Evolutionary conservation across 2,329 filamentous ascomycete genomes (phyloP).

Genomic region (Fusarium concolor): DNA sequence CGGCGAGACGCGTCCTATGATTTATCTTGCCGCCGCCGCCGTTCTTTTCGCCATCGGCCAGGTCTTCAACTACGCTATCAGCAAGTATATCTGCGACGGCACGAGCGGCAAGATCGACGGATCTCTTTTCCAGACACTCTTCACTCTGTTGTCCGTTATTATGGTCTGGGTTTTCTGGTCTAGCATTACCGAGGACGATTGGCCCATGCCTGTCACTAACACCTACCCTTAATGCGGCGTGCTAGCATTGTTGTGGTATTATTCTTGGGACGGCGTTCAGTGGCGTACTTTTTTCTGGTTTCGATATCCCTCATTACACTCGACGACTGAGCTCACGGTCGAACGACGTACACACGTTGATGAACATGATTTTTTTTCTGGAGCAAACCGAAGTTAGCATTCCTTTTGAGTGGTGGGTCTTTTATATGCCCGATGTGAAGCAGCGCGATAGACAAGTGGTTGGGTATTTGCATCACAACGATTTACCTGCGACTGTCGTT

Average conservation of each 20-base stretch:
- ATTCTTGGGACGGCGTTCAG: conserved; percentile 44
- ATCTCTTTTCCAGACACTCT: conserved; percentile 90
- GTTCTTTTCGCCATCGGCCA: conserved; percentile 92
- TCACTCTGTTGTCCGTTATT: conserved; percentile 86
- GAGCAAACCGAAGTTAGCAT: conserved; percentile 33
- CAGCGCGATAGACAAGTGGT: conserved; percentile 19
- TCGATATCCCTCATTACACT: conserved; percentile 47
- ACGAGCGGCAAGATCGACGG: conserved; percentile 90
- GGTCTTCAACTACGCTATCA: conserved; percentile 95
- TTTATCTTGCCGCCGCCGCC: conserved; percentile 80
- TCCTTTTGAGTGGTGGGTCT: conserved; percentile 28
- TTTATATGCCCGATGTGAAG: conserved; percentile 20
- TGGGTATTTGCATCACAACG: conserved; percentile 42
- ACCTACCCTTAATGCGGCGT: conserved; percentile 53
- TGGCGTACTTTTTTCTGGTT: conserved; percentile 41
- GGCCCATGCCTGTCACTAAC: conserved; percentile 72
- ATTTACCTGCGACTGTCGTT: conserved; percentile 40
- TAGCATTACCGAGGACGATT: conserved; percentile 98
- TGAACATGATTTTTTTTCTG: conserved; percentile 43
- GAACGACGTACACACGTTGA: conserved; percentile 47
- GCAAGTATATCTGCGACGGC: conserved; percentile 87
- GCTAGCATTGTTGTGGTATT: conserved; percentile 23
- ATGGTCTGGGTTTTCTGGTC: conserved; percentile 97
- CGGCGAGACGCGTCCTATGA: conserved; percentile 91
- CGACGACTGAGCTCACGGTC: conserved; percentile 43